Base-by-base conservation (phyloP, 176 grass and related monocot genomes). In the Tillandsia leiboldiana region DNA sequence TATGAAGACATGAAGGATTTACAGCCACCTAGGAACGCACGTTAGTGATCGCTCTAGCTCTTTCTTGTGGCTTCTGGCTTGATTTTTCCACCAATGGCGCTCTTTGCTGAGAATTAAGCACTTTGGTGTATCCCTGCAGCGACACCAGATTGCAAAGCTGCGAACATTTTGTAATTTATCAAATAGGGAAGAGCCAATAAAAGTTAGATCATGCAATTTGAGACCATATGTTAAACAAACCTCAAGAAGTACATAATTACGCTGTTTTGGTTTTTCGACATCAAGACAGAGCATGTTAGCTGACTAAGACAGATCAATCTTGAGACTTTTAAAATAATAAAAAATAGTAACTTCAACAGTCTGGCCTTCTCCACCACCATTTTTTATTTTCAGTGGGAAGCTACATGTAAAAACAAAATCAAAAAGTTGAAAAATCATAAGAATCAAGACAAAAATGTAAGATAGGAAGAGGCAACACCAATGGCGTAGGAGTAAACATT, bases 251-350 rank as follows among this genome's bases (percentile, higher is more conserved):
- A 91, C 65, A 71, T 91, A 91, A 79, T 84, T 87, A 13, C 84
- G 81, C 6, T 78, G 81, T 77, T 84, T 91, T 76, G 81, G 84
- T 82, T 87, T 91, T 59, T 84, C 88, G 48, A 87, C 88, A 76
- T 91, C 78, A 73, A 91, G 84, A 64, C 88, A 91, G 71, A 75
- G 88, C 20, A 87, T 56, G 87, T 79, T 65, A 48, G 88, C 75
- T 50, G 81, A 87, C n/a, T 51, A 68, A 58, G 53, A 69, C 26
- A 91, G 51, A 24, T 87, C 75, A 57, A 91, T 70, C 47, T 79
- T 71, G 56, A 78, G 83, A 70, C 64, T 82, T 64, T 88, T 84
- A 69, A 90, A 96, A 79, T 96, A 96, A 66, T 96, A 85, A 51
- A 75, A 79, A 53, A 96, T 85, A 86, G 80, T 88, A 76, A 96